Evolutionary conservation across 1,284 basidiomycete genomes (phyloP).

Genomic region (Butyriboletus appendiculatus): DNA sequence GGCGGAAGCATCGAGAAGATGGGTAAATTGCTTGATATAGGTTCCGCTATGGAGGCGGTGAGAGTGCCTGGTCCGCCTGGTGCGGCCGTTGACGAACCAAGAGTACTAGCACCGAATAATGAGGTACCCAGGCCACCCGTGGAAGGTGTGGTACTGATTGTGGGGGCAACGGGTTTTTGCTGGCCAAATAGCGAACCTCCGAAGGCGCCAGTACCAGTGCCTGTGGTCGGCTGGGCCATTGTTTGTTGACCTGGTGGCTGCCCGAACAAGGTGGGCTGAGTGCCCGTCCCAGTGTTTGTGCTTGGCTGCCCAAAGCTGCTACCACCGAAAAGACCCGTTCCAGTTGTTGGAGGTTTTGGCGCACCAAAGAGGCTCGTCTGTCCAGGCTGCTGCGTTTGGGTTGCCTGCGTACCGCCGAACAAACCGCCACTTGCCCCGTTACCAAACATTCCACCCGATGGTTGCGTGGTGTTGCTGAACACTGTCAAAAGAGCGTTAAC

Average conservation of each 20-base stretch:
- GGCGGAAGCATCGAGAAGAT: slow-evolving; percentile 75
- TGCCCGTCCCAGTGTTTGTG: slow-evolving; percentile 31
- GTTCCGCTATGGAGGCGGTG: slow-evolving; percentile 87
- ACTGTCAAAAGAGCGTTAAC: slow-evolving; percentile 21
- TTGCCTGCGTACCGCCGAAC: slow-evolving; percentile 48
- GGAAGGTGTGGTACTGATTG: slow-evolving; percentile 39
- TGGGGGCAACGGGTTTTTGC: slow-evolving; percentile 40
- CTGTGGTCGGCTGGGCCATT: slow-evolving; percentile 31
- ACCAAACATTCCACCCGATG: slow-evolving; percentile 37
- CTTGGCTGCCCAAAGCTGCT: slow-evolving; percentile 38
- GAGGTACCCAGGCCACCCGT: slow-evolving; percentile 42
- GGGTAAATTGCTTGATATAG: slow-evolving; percentile 83
- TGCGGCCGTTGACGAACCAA: slow-evolving; percentile 43
- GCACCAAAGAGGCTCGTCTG: slow-evolving; percentile 38
- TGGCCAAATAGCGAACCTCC: slow-evolving; percentile 45
- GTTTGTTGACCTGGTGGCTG: slow-evolving; percentile 40
- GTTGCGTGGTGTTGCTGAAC: slow-evolving; percentile 28
- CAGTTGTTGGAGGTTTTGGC: slow-evolving; percentile 35
- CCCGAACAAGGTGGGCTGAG: slow-evolving; percentile 44
- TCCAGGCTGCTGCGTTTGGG: slow-evolving; percentile 35
- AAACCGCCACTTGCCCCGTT: slow-evolving; percentile 36
- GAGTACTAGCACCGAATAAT: slow-evolving; percentile 49
- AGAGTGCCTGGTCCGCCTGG: slow-evolving; percentile 55
- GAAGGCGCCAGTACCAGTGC: slow-evolving; percentile 34
- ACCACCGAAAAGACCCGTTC: slow-evolving; percentile 30